Evolutionary conservation across 352 stramenopile genomes (phyloP).

Genomic region (Pelagophyceae sp.): DNA sequence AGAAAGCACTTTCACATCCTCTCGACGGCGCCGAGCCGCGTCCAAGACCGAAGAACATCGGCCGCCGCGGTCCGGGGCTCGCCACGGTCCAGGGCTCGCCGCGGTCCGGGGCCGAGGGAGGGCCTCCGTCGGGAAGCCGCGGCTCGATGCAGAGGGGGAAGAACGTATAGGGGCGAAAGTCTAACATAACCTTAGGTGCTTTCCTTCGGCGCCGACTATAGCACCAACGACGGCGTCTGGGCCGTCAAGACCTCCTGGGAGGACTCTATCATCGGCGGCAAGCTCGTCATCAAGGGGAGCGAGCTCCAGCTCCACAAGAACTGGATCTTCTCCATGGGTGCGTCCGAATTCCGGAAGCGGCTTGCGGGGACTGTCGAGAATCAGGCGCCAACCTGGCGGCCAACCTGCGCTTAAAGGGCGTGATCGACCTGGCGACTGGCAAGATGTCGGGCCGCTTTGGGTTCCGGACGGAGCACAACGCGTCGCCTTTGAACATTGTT

Average conservation of each 20-base stretch:
- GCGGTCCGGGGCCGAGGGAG: too few relatives aligned
- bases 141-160: too few relatives aligned
- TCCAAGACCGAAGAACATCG: too few relatives aligned
- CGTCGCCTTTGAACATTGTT: not conserved
- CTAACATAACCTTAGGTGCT: too few relatives aligned
- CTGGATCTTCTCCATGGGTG: not conserved
- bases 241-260: not conserved
- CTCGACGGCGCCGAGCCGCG: too few relatives aligned
- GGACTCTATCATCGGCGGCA: conserved; percentile 2
- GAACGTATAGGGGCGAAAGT: too few relatives aligned
- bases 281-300: not conserved
- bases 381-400: not conserved
- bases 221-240: not conserved
- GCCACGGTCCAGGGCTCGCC: too few relatives aligned
- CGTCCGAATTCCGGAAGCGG: too few relatives aligned
- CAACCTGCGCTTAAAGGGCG: not conserved
- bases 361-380: not conserved
- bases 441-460: not conserved
- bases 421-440: not conserved
- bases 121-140: too few relatives aligned
- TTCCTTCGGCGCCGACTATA: not conserved
- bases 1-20: not conserved
- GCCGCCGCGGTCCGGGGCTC: too few relatives aligned
- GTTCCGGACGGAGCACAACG: not conserved
- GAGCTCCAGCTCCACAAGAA: conserved; percentile 10